Base-by-base conservation (phyloP, 139 green algal genomes). In the Picochlorum sp. region DNA sequence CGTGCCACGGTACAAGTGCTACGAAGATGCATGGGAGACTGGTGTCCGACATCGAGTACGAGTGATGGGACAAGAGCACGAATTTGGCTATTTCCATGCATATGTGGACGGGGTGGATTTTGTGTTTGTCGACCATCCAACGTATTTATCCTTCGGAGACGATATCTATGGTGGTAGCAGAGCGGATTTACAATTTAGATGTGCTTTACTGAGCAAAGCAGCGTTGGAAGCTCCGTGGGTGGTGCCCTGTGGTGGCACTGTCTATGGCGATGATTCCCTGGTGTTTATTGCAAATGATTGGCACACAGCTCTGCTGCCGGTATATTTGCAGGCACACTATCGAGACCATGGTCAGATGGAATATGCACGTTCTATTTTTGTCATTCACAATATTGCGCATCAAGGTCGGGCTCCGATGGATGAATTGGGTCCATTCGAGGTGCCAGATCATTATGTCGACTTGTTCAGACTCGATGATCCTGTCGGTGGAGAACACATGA, bases 401-500 rank as follows among this genome's bases (percentile, higher is more conserved):
- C 89, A 95, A 82, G 92, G 92, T 46, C 80, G 92, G 2, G 93
- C 81, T 4, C 93, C 91, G 4, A 83, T 97, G 72, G 80, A 74
- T 1, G 90, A 98, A 73, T 75, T 88, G 14, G 24, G 58, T 11
- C n/a, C 68, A 13, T 71, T 97, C 58, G 90, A 94, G 63, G 72
- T 98, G 11, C 87, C 80, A 16, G 78, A 87, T 2, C 56, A 90
- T 16, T 95, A 94, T 70, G 30, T 46, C 6, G 73, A 88, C 45
- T 63, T 76, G 21, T 83, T 89, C 51, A 76, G 65, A 18, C 68
- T 90, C 68, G 76, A 95, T 72, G 92, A 97, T 77, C 90, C 92
- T 20, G 80, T 97, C 15, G 92, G 92, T 32, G 91, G 92, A 4
- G 86, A 94, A 84, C 90, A 97, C 87, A 97, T 96, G 89, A 98